Percentiles rank a stretch among this genome's conserved stretches.
phyloP scores from a whole-genome alignment of 345 rosid genomes.

The Linum lewisii region DNA sequence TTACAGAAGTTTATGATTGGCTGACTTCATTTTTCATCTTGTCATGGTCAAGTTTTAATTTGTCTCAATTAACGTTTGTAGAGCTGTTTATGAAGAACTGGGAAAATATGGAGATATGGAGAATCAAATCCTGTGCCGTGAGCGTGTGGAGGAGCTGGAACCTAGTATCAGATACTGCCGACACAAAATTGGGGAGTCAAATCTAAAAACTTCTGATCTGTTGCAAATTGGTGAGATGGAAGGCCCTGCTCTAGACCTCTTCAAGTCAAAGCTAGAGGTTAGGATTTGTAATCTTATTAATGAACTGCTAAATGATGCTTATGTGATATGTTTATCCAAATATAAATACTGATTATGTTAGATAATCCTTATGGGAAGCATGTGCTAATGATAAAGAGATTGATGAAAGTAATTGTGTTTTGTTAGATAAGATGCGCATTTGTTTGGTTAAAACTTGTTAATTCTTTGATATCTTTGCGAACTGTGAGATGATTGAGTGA shows the following conservation, averaged over 20 bases:
- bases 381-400: background rate
- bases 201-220: conserved; percentile 80
- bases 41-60: background rate
- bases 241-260: conserved; percentile 96
- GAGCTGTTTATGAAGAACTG: conserved; percentile 97
- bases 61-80: conserved; percentile 17
- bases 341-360: conserved; percentile 1
- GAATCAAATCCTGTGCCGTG: conserved; percentile 91
- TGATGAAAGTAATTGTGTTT: background rate
- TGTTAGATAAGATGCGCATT: conserved; percentile 6
- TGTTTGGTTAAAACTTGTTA: background rate
- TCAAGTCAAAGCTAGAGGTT: conserved; percentile 93
- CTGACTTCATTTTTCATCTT: background rate
- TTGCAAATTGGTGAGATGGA: conserved; percentile 93
- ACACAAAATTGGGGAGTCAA: conserved; percentile 88
- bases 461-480: background rate
- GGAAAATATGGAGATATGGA: conserved; percentile 96
- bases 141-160: conserved; percentile 95
- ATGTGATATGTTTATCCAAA: background rate
- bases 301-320: background rate
- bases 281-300: conserved; percentile 6
- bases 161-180: conserved; percentile 88
- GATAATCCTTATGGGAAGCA: background rate
- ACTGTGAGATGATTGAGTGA: background rate
- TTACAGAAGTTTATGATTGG: conserved; percentile 1